phyloP scores from a whole-genome alignment of 192 early-diverging fungal genomes.

The Physocladia obscura region DNA sequence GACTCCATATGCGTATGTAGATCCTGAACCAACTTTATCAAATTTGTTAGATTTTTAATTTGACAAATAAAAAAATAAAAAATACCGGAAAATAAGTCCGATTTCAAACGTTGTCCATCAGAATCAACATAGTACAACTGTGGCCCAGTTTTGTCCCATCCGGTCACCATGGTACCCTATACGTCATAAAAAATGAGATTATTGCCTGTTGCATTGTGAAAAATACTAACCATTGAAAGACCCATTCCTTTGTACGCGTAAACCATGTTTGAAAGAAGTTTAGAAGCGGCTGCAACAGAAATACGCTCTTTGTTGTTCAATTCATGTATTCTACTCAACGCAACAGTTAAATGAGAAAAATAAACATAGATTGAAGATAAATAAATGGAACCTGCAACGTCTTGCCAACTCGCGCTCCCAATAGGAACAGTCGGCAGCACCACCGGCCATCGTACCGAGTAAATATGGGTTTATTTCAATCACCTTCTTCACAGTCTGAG shows the following conservation, averaged over 20 bases:
- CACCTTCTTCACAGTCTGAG: slow-evolving; percentile 95
- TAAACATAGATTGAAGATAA: no score
- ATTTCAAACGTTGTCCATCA: slow-evolving; percentile 84
- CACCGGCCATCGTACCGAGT: slow-evolving; percentile 98
- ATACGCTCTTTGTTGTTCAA: slow-evolving; percentile 98
- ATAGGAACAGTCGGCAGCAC: slow-evolving; percentile 97
- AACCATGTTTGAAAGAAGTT: slow-evolving; percentile 95
- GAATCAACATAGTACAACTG: slow-evolving; percentile 95
- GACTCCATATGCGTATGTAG: slow-evolving; percentile 98
- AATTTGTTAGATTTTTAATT: background rate
- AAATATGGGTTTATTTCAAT: slow-evolving; percentile 99
- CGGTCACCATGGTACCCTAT: slow-evolving; percentile 95
- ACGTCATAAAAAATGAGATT: background rate
- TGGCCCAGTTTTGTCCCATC: slow-evolving; percentile 96
- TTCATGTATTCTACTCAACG: slow-evolving; percentile 89
- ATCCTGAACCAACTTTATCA: slow-evolving; percentile 85
- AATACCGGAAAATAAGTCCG: slow-evolving; percentile 76
- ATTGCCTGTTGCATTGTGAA: background rate
- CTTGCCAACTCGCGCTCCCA: slow-evolving; percentile 98
- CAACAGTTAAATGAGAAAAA: no score
- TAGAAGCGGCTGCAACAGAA: slow-evolving; percentile 95
- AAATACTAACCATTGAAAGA: slow-evolving; percentile 77
- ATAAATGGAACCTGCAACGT: slow-evolving; percentile 72
- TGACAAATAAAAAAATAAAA: background rate
- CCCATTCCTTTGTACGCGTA: slow-evolving; percentile 99